Conservation (phyloP, 345 rosid species). For the Diplotaxis tenuifolia region DNA sequence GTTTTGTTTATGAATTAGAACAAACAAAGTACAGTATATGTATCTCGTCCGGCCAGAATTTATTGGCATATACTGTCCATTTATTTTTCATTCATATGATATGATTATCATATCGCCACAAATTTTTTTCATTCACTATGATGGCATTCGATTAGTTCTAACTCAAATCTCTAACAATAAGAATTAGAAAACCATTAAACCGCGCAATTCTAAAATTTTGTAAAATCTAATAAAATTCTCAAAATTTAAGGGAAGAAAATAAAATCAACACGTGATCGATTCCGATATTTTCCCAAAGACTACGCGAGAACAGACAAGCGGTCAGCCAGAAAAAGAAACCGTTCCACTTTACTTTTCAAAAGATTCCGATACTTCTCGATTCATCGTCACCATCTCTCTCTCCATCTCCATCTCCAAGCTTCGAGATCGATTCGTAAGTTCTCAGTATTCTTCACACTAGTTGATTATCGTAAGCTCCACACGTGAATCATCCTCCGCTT, state of each 20-base stretch:
- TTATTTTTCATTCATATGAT: too few relatives aligned
- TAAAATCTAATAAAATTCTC: neutral
- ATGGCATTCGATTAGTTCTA: neutral
- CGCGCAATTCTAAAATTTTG: neutral
- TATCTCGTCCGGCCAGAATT: too few relatives aligned
- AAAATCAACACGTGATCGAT: neutral
- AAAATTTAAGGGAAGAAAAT: neutral
- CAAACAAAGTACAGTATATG: too few relatives aligned
- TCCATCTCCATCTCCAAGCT: neutral
- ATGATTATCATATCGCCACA: neutral
- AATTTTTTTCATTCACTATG: neutral
- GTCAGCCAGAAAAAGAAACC: conserved; percentile 9
- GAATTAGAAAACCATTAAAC: neutral
- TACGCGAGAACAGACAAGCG: neutral
- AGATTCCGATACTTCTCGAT: conserved; percentile 16
- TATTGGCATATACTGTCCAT: neutral
- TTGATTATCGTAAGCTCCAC: conserved; percentile 19
- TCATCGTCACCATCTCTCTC: conserved; percentile 18
- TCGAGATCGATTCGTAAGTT: conserved; percentile 14
- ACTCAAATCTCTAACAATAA: neutral
- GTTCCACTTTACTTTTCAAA: conserved; percentile 17
- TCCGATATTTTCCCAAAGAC: conserved; percentile 11
- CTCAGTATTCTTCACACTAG: neutral
- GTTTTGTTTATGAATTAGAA: too few relatives aligned
- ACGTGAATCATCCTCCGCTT: conserved; percentile 18